Evolutionary conservation across 352 stramenopile genomes (phyloP).

Genomic region (Phytophthora ohioensis): DNA sequence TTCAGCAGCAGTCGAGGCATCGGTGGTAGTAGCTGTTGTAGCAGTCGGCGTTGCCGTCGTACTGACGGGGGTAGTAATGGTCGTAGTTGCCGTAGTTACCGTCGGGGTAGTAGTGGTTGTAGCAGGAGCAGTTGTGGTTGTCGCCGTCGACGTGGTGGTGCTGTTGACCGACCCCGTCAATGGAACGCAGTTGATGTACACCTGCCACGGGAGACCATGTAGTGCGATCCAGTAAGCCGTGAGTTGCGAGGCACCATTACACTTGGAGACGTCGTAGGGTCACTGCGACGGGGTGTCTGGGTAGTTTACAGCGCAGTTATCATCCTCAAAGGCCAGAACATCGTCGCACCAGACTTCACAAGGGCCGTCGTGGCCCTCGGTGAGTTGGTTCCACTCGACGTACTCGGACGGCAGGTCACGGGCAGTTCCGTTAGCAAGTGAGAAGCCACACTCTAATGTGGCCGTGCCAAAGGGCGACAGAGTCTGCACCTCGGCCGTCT

Average conservation of each 20-base stretch:
- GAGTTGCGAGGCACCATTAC: constrained; percentile 29
- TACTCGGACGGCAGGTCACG: constrained; percentile 43
- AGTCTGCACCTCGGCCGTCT: constrained; percentile 33
- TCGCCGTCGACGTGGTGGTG: constrained; percentile 16
- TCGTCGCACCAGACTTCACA: constrained; percentile 64
- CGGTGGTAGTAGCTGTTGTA: constrained; percentile 14
- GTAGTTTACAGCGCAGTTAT: constrained; percentile 52
- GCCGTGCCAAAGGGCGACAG: constrained; percentile 41
- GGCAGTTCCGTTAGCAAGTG: constrained; percentile 40
- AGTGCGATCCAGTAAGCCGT: constrained; percentile 52
- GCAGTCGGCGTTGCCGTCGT: constrained; percentile 12
- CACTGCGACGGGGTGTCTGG: constrained; percentile 18
- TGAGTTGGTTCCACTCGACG: constrained; percentile 38
- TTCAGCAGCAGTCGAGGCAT: constrained; percentile 24
- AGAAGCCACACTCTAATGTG: constrained; percentile 45
- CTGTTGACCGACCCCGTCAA: constrained; percentile 27
- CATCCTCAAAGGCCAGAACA: constrained; percentile 44
- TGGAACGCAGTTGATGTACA: constrained; percentile 39
- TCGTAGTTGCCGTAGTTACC: constrained; percentile 11
- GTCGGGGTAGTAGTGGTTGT: constrained; percentile 17
- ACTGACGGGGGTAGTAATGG: not conserved
- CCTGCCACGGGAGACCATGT: constrained; percentile 50
- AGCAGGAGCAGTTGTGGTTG: constrained; percentile 11
- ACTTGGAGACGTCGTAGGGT: constrained; percentile 33
- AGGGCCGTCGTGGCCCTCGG: constrained; percentile 47